Evolutionary conservation across 257 asterid species (phyloP), one percentile per base, ranked within the genome.

Genomic region (Asclepias syriaca): DNA sequence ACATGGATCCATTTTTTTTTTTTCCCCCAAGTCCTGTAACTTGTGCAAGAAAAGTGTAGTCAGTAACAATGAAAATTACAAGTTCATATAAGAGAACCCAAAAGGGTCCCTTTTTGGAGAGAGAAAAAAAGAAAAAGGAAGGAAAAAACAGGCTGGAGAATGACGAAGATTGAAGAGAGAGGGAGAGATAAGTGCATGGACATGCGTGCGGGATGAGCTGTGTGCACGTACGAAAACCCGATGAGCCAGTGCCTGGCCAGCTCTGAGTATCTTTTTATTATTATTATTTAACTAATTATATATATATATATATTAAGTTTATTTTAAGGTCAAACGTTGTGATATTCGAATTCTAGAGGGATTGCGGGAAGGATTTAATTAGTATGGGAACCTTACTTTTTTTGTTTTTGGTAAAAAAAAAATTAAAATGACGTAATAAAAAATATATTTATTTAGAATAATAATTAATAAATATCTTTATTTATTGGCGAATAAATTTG

Each of bases 121-220:
- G 79, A 65, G 81, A 80, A 71, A 66, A 82, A 72, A 24, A 22
- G 24, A 1, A 1, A 57, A 24, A 24, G 27, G 54, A 32, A 40
- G 50, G 69, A 37, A 56, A n/a, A 15, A 46, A 73, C 78, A 72
- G 61, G 72, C 74, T 74, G 75, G 78, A 68, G 65, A 63, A 40
- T 46, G 56, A 18, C 13, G 2, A 6, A 15, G 65, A 34, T 34
- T 34, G 39, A 34, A 34, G 39, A 49, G 40, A 53, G 34, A 43
- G 39, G 13, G 12, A 6, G 21, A n/a, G 56, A 5, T 27, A 51
- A 61, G 65, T 73, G 84, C 81, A 73, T 75, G 81, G 83, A 68
- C 83, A 79, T 78, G 88, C 89, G 94, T 86, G 97, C 89, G 89
- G 82, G 48, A 74, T 92, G 97, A 92, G 97, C 93, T 89, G 97